Evolutionary conservation across 371 early-diverging fungal genomes (phyloP).

Genomic region (Zychaea mexicana): DNA sequence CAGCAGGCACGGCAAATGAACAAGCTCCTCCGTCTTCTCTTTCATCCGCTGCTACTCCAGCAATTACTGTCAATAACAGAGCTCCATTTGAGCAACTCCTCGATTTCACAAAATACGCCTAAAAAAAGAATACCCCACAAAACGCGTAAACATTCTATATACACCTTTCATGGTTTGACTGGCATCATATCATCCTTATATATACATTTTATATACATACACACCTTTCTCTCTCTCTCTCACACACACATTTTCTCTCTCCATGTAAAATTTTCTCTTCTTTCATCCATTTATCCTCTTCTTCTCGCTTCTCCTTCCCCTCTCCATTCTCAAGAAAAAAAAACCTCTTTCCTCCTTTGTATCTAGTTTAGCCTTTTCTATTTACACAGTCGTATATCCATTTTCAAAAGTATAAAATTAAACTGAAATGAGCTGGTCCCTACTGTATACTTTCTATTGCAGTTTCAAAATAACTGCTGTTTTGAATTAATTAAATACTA

Average conservation of each 20-base stretch:
- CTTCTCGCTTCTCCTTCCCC: background rate
- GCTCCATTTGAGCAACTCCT: conserved; percentile 52
- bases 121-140: conserved; percentile 11
- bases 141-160: too few relatives aligned
- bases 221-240: background rate
- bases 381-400: background rate
- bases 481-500: too few relatives aligned
- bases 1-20: too few relatives aligned
- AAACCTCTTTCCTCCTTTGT: background rate
- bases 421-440: background rate
- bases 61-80: conserved; percentile 21
- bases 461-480: too few relatives aligned
- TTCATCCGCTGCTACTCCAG: conserved; percentile 7
- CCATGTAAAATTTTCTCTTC: background rate
- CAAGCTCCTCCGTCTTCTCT: background rate
- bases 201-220: background rate
- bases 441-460: too few relatives aligned
- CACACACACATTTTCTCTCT: background rate
- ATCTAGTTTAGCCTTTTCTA: background rate
- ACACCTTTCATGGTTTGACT: conserved; percentile 1
- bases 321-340: background rate
- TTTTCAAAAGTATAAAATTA: background rate
- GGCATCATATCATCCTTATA: background rate
- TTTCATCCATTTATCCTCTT: background rate
- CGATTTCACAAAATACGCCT: conserved; percentile 66